phyloP scores from a whole-genome alignment of 345 rosid species.

The Moringa oleifera region DNA sequence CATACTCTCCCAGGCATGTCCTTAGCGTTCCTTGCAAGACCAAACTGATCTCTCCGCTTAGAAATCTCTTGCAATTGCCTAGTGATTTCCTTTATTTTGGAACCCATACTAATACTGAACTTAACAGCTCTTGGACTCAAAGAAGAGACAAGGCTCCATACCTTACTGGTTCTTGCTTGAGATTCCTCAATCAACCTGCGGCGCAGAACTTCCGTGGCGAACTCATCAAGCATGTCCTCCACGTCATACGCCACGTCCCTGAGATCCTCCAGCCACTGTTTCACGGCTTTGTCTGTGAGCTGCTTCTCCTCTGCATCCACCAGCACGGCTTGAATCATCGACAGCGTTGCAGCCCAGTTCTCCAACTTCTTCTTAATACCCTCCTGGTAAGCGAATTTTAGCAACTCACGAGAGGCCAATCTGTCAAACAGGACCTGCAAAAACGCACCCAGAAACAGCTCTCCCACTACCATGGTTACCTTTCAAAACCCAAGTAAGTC shows the following conservation, averaged over 20 bases:
- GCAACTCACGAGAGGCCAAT: too few species aligned
- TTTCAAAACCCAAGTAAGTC: too few species aligned
- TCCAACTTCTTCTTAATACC: background rate
- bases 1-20: background rate
- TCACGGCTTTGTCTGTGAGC: background rate
- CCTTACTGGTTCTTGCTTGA: background rate
- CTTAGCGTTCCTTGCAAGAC: background rate
- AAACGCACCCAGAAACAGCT: too few species aligned
- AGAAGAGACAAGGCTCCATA: background rate
- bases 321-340: slow-evolving; percentile 7
- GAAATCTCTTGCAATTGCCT: slow-evolving; percentile 5
- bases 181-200: background rate
- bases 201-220: background rate
- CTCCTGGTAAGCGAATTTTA: too few species aligned
- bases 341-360: slow-evolving; percentile 7
- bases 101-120: background rate
- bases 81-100: slow-evolving; percentile 6
- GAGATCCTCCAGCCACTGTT: slow-evolving; percentile 20
- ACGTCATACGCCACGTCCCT: slow-evolving; percentile 18
- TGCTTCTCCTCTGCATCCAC: slow-evolving; percentile 21
- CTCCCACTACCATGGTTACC: too few species aligned
- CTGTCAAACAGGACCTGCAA: too few species aligned
- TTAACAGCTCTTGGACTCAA: background rate
- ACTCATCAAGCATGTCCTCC: slow-evolving; percentile 24
- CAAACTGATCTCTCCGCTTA: slow-evolving; percentile 11